Base-by-base conservation (phyloP, 2,329 filamentous ascomycete genomes). In the Tolypocladium ovalisporum region DNA sequence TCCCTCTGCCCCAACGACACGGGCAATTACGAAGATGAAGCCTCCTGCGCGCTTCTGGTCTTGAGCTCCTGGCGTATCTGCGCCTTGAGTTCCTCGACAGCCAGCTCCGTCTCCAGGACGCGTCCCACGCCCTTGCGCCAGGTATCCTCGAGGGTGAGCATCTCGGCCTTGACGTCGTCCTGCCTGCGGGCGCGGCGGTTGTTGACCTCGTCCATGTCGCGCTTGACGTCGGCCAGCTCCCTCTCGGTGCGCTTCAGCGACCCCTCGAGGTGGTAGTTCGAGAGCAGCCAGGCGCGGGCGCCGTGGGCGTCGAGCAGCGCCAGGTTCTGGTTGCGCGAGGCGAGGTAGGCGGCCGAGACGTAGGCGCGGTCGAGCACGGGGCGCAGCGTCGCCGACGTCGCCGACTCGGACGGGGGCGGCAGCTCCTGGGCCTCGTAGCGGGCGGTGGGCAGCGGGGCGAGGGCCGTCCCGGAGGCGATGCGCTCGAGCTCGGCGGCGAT, bases 271-370 rank as follows among this genome's bases (percentile, higher is more conserved):
- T 89, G 84, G 64, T 86, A 83, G 71, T 99, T 99, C 7, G 84
- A 84, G 10, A 96, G 81, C 57, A 99, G 78, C 93, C 94, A 97
- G 12, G 90, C 87, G 71, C 96, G 96, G 74, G 90, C 90, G 63
- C 93, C 94, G 71, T 86, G 86, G 54, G 79, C 79, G 65, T 94
- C 89, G 24, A 96, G 81, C n/a, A 96, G 79, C 1, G 78, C 75
- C 22, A 96, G 82, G 71, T 83, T 79, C 36, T 76, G 65, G 39
- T 75, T 70, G 4, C 83, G 79, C n/a, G 72, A 66, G 15, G 69
- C 62, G 15, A 85, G 75, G 70, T 84, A 82, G n/a, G 76, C 68
- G 47, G 73, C 75, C 54, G 76, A 72, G 0, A 79, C 71, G 71
- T 79, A 78, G 54, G 80, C 76, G 52, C 69, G 74, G 17, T 82